Base-by-base conservation (phyloP, 768 basidiomycete genomes). In the Kwoniella sp. region DNA sequence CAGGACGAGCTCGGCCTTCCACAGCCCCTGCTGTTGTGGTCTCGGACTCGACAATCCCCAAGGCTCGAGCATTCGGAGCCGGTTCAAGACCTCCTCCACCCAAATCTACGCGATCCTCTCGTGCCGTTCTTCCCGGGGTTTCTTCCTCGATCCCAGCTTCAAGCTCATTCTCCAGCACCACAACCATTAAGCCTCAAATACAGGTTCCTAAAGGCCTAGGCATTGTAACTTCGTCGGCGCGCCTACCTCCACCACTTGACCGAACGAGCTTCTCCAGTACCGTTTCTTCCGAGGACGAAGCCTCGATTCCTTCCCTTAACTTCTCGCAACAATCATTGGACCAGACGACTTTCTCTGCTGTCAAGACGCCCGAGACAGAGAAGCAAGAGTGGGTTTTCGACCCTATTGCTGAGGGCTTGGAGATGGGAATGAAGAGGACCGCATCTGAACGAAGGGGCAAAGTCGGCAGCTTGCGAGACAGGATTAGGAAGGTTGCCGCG, bases 1-100 rank as follows among this genome's bases (percentile, higher is more conserved):
- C 30, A 33, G 55, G 37, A 2, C 40, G 69, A 27, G 44, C 29
- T 5, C 30, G 70, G 36, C 71, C 71, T 19, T 69, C 66, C 1
- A 74, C 73, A 19, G 73, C 73, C 9, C 73, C 73, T 4, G 70
- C 70, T 7, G 60, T 55, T 8, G 55, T 61, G 24, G 27, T 24
- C 12, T 26, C 59, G 2, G 30, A 36, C 40, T 21, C 37, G 6
- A 24, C 19, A 7, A 36, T 26, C 15, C 27, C 47, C 9, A 30
- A 33, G 17, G 15, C 30, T 1, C 25, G 29, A 33, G 52, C 60
- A 7, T 62, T 62, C 52, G 60, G 60, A 47, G 25, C 60, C 7
- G n/a, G 60, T 2, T 62, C 59, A 6, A 58, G 46, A 48, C 44
- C 57, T 8, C 36, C 55, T 26, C 55, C 55, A 21, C n/a, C 44